A percentile compares a stretch with the other conserved stretches of the same genome.
These are phyloP conservation scores for Globomyces pollinis-pini DNA, from an alignment of 192 early-diverging fungal species.

Conservation along the genomic window DNA sequence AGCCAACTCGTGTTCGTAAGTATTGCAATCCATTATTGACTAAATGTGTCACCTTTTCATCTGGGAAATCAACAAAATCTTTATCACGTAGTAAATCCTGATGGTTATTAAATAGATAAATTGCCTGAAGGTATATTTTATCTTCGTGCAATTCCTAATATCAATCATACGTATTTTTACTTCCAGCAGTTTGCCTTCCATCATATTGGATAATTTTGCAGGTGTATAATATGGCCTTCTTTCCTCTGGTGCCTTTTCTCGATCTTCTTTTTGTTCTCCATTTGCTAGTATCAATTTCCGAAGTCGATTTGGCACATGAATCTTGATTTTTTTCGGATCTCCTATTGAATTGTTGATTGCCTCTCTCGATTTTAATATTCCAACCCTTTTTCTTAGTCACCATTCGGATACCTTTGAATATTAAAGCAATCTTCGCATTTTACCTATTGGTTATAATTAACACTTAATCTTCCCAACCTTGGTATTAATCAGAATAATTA, in stretches of 20 bases:
- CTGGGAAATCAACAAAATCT: slow-evolving; percentile 44
- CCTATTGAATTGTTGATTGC: slow-evolving; percentile 51
- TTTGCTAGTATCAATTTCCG: slow-evolving; percentile 7
- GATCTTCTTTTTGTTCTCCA: not conserved
- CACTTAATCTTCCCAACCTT: too few species aligned
- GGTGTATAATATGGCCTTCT: not conserved
- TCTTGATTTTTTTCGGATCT: slow-evolving; percentile 12
- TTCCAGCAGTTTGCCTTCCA: slow-evolving; percentile 42
- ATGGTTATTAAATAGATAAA: not conserved
- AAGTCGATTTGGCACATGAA: slow-evolving; percentile 8
- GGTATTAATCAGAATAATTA: too few species aligned
- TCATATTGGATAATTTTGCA: slow-evolving; percentile 20
- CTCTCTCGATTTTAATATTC: slow-evolving; percentile 46
- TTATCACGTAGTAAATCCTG: slow-evolving; percentile 3
- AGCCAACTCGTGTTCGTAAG: slow-evolving; percentile 39
- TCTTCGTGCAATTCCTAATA: slow-evolving; percentile 51
- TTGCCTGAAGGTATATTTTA: slow-evolving; percentile 38
- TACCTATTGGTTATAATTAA: too few species aligned
- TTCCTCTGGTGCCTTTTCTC: not conserved
- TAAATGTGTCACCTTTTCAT: slow-evolving; percentile 33
- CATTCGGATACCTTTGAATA: too few species aligned
- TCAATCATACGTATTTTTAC: too few species aligned
- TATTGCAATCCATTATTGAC: slow-evolving; percentile 46
- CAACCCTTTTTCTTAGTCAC: too few species aligned
- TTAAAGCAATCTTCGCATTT: too few species aligned